Percentiles rank a stretch among this genome's conserved stretches.
phyloP scores from a whole-genome alignment of 2,329 filamentous ascomycete genomes.

The Pseudogymnoascus sp. region DNA sequence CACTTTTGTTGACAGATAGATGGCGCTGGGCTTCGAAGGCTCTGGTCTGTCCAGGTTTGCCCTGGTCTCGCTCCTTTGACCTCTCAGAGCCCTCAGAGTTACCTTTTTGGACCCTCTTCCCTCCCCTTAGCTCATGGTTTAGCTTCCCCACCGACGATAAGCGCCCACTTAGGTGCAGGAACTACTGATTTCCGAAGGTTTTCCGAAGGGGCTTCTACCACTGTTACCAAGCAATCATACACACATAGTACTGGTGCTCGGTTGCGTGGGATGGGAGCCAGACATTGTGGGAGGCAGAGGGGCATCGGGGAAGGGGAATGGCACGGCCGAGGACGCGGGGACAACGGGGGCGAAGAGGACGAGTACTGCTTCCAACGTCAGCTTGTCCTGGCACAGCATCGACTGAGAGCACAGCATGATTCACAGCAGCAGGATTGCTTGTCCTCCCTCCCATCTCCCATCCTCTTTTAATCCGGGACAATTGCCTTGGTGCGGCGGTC shows the following conservation, averaged over 20 bases:
- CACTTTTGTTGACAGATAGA: neutral
- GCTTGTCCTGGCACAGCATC: neutral
- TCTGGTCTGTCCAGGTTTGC: neutral
- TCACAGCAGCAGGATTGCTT: neutral
- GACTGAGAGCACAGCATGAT: neutral
- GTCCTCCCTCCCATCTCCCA: neutral
- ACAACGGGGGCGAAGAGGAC: neutral
- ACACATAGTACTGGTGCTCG: neutral
- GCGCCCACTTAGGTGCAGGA: constrained; percentile 4
- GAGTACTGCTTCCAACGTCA: neutral
- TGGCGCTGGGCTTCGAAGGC: neutral
- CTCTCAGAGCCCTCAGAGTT: neutral
- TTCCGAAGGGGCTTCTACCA: neutral
- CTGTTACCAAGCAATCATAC: neutral
- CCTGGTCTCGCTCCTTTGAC: neutral
- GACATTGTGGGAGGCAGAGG: neutral
- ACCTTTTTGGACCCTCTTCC: neutral
- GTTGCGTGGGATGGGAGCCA: neutral
- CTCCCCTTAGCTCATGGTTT: neutral
- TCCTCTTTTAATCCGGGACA: neutral
- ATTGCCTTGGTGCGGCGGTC: neutral
- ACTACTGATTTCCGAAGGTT: neutral
- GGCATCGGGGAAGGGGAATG: neutral
- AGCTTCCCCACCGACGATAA: neutral
- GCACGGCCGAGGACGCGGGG: neutral